Evolutionary conservation across 2,329 filamentous ascomycete species (phyloP), one percentile per base, ranked within the genome.

Genomic region (Phyllosticta citribraziliensis): DNA sequence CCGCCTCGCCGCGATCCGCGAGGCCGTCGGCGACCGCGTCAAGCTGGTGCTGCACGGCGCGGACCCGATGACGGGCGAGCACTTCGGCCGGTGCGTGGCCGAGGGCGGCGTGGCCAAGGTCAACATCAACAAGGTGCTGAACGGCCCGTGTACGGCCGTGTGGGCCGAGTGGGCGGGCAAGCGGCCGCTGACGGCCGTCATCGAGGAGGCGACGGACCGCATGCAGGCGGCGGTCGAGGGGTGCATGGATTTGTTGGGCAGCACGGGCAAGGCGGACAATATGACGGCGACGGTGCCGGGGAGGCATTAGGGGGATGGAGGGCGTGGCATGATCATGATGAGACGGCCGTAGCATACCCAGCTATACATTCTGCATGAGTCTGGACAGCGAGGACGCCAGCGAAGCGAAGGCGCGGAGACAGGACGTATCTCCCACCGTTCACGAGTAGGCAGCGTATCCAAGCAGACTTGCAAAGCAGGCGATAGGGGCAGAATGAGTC

Each of bases 61-160:
- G 1, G 83, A 84, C 64, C 79, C 78, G 4, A 85, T 84, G 65
- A 76, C 78, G 2, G 74, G 78, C 67, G 80, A 82, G 65, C 79
- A 83, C 54, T 79, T 84, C 64, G 71, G 74, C 52, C 77, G 79
- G 67, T 84, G 81, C 61, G 81, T 84, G 63, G 40, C 40, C 3
- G 40, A 47, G 14, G 75, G 76, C 61, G 82, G 82, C 5, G 78
- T 84, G 40, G 77, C 79, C 19, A 80, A 83, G 68, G 73, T 83
- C 51, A 85, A 85, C 70, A 79, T 84, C 55, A 85, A 85, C 66
- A 82, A 83, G 70, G 78, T 82, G 25, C 75, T 85, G 67, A 82
- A 81, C 71, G 72, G 77, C 67, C 71, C 79, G 70, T 79, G 81
- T 72, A 70, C 78, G 63, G 67, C 70, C 61, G 70, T 81, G 64